phyloP scores from a whole-genome alignment of 345 rosid genomes.

The Populus pruinosa region DNA sequence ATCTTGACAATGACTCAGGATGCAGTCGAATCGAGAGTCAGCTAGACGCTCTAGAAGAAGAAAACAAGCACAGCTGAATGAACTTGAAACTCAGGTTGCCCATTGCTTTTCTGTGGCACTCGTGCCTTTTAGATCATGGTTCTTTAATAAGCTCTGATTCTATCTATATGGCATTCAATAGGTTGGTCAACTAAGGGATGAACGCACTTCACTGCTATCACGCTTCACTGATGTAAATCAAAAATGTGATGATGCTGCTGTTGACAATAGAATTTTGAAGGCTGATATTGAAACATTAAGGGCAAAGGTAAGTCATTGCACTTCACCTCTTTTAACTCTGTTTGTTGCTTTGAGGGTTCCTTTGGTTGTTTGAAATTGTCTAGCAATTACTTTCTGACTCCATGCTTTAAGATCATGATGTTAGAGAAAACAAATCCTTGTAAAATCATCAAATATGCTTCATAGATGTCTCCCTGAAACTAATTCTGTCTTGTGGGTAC shows the following conservation, averaged over 20 bases:
- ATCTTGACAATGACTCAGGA: conserved; percentile 46
- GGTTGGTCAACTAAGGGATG: conserved; percentile 82
- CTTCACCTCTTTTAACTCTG: background rate
- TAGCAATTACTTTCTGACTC: background rate
- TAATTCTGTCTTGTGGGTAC: background rate
- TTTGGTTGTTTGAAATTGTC: background rate
- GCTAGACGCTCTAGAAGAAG: conserved; percentile 96
- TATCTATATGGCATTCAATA: conserved; percentile 23
- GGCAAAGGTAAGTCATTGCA: conserved; percentile 55
- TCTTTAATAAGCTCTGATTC: conserved; percentile 5
- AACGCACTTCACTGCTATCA: conserved; percentile 62
- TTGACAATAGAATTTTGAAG: conserved; percentile 85
- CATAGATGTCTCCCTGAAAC: background rate
- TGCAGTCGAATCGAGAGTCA: conserved; percentile 97
- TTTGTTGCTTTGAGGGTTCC: background rate
- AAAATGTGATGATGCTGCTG: conserved; percentile 72
- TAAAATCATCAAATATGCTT: background rate
- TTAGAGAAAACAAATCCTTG: background rate
- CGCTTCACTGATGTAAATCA: conserved; percentile 68
- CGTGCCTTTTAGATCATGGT: conserved; percentile 1
- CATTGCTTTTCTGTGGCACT: background rate
- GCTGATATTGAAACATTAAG: conserved; percentile 92
- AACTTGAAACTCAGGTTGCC: conserved; percentile 83
- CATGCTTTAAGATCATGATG: background rate
- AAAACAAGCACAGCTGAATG: conserved; percentile 81